Base-by-base conservation (phyloP, 495 filamentous ascomycete species). In the Podospora sp. region DNA sequence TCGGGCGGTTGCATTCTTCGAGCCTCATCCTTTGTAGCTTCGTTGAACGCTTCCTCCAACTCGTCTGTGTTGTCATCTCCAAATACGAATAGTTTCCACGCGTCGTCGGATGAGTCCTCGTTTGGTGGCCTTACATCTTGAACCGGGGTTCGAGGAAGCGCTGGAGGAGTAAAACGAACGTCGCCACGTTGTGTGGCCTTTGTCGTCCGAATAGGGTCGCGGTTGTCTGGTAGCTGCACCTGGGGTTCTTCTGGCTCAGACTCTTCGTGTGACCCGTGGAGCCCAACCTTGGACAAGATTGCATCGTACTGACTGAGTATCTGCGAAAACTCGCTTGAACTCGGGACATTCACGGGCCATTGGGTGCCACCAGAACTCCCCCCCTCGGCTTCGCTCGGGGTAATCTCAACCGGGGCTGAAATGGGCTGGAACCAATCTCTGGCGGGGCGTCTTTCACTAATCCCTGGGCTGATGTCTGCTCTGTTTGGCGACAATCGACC, bases 11-110 rank as follows among this genome's bases (percentile, higher is more conserved):
- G 69, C 14, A 79, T 24, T 14, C 66, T 63, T 26, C 62, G 62
- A 24, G 75, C 77, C 26, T 69, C 79, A 27, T 78, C 76, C 36
- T 76, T 75, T 49, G 67, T 75, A 52, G 80, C 80, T 53, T 82
- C 74, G 21, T 66, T 60, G 20, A 81, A 76, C 12, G 70, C 77
- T 25, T 68, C 61, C 51, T 75, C 67, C 58, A 80, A 5, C 21
- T 80, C 77, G 29, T 80, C 77, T 52, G 71, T 80, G 20, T 60
- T 22, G 2, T 76, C 73, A 3, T 71, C 71, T 6, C 75, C 75
- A 29, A 78, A 76, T 2, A 74, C 76, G 50, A 83, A 81, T 50
- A 71, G 72, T 67, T 75, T 80, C 81, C 81, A 83, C 49, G 67
- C 70, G 20, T 70, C 62, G 33, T 78, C 72, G 6, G 65, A 67